Percentiles rank a stretch among this genome's conserved stretches.
Evolutionary conservation across 192 early-diverging fungal genomes (phyloP).

Genomic region (Linnemannia zychae): DNA sequence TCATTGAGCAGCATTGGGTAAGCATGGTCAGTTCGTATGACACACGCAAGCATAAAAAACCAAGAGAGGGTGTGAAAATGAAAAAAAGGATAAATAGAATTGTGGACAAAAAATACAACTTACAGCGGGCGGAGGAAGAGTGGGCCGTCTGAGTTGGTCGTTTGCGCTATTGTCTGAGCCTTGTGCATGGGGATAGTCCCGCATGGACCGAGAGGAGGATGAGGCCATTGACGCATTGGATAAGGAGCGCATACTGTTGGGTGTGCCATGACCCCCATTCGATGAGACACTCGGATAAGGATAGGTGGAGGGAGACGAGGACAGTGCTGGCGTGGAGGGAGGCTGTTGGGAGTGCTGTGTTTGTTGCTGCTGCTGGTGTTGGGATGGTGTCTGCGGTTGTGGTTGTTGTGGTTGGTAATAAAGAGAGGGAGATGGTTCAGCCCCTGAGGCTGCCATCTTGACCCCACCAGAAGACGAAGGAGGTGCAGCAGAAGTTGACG

Average conservation of each 20-base stretch:
- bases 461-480: background rate
- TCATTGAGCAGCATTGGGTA: conserved; percentile 14
- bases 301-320: conserved; percentile 16
- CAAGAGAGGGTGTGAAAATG: background rate
- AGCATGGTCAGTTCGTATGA: conserved; percentile 9
- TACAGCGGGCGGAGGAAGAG: conserved; percentile 56
- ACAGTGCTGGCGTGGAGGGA: conserved; percentile 20
- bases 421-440: conserved; percentile 13
- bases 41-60: conserved; percentile 5
- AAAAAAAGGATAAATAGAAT: conserved; percentile 9
- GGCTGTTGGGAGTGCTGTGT: background rate
- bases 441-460: conserved; percentile 6
- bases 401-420: conserved; percentile 12
- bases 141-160: conserved; percentile 34
- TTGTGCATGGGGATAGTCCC: conserved; percentile 28
- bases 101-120: conserved; percentile 16
- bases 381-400: background rate
- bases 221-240: conserved; percentile 3
- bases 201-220: conserved; percentile 26
- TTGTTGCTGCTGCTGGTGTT: conserved; percentile 2
- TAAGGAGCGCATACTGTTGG: conserved; percentile 5
- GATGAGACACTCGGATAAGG: background rate
- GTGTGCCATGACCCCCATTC: background rate
- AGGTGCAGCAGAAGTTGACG: conserved; percentile 7
- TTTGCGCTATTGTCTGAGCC: conserved; percentile 10